Evolutionary conservation across 345 rosid genomes (phyloP), one percentile per base, ranked within the genome.

Genomic region (Physaria fendleri): DNA sequence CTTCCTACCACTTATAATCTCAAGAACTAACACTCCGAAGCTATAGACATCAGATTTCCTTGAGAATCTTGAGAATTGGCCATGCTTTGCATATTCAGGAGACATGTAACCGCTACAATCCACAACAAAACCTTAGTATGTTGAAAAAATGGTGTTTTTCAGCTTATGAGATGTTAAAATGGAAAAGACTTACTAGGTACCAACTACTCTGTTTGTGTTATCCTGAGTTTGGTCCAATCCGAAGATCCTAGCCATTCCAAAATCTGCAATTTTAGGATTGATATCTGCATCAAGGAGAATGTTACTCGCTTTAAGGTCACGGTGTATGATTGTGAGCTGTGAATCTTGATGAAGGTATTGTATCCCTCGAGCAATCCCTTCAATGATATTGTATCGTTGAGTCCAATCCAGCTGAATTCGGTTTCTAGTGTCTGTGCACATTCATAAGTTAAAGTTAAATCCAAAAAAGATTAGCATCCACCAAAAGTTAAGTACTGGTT

Each of bases 221-320:
- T 50, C 73, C 13, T 62, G 43, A 20, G 61, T 42, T 48, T 67
- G 69, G 34, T 75, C 54, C 6, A 52, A 38, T 4, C 75, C 70
- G 2, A 81, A 69, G 13, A 82, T 78, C 45, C 72, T 78, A 1
- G 88, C 84, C 71, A 71, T 71, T 17, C 92, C 87, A 52, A 87
- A 87, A 62, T 87, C 92, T 0, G 89, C 78, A 15, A 82, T 81
- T 63, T 82, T 84, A 0, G 86, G 76, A 24, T 70, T 80, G 85
- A 84, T 71, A 2, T 76, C 81, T 0, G 10, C 67, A 51, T 84
- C 91, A 1, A 84, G 21, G 32, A 80, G 67, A 30, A 84, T 48
- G 23, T 87, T 82, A 65, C 84, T 76, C 0, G 82, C 59, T 64
- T 83, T 86, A 4, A 86, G 71, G 47, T 85, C 87, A 34, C 87